phyloP scores from a whole-genome alignment of 345 rosid genomes.

The Eucalyptus pauciflora region DNA sequence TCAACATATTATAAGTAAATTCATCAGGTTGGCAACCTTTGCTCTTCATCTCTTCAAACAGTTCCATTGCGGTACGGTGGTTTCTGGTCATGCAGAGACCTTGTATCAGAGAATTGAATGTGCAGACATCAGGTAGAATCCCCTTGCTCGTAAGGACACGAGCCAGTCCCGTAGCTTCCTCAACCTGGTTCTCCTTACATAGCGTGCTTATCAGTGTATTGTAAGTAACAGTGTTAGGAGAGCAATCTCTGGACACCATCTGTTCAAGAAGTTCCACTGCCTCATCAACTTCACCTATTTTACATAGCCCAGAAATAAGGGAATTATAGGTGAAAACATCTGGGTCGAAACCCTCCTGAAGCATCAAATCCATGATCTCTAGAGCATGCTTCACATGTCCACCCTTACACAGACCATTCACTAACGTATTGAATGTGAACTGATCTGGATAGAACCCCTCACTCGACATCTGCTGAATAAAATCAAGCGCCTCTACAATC shows the following conservation, averaged over 20 bases:
- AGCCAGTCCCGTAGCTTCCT: conserved; percentile 65
- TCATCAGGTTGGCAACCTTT: conserved; percentile 82
- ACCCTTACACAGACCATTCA: conserved; percentile 70
- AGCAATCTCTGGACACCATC: conserved; percentile 78
- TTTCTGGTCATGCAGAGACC: conserved; percentile 62
- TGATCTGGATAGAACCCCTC: conserved; percentile 74
- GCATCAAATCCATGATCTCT: conserved; percentile 85
- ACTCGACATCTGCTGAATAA: conserved; percentile 49
- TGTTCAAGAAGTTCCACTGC: conserved; percentile 67
- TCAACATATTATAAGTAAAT: conserved; percentile 73
- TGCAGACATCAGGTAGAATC: conserved; percentile 55
- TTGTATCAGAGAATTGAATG: conserved; percentile 76
- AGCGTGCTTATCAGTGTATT: conserved; percentile 79
- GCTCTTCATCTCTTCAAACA: conserved; percentile 73
- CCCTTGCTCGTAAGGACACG: conserved; percentile 65
- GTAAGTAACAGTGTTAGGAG: conserved; percentile 79
- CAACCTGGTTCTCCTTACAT: conserved; percentile 75
- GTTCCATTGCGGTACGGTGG: conserved; percentile 42
- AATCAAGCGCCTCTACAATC: conserved; percentile 58
- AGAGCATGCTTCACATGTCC: conserved; percentile 75
- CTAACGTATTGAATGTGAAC: conserved; percentile 69
- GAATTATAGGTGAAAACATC: conserved; percentile 74
- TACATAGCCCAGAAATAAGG: conserved; percentile 80
- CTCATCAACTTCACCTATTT: conserved; percentile 61
- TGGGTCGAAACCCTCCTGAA: conserved; percentile 76